Evolutionary conservation across 2,329 filamentous ascomycete genomes (phyloP), one percentile per base, ranked within the genome.

Genomic region (Tolypocladium endophyticum): DNA sequence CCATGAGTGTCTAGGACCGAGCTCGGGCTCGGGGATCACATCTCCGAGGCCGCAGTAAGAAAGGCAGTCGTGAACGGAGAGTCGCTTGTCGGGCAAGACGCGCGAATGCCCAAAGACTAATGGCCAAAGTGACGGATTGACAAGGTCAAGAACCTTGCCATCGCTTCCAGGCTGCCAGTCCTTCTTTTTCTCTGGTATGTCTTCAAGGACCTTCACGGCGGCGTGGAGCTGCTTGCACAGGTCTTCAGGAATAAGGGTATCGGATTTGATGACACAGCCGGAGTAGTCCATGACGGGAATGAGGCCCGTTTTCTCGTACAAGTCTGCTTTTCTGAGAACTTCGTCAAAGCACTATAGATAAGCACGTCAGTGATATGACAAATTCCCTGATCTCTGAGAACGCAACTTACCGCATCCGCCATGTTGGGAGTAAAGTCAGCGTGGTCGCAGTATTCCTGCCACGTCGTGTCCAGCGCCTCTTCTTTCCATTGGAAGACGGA

Each of bases 71-170:
- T 68, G 58, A 1, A 83, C 64, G 3, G 76, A 73, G 47, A 75
- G 68, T 1, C 64, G 62, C 47, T 62, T 65, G 43, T 71, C 58
- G 1, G 64, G 55, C 1, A 73, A 45, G 18, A 73, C 64, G 3
- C 74, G 73, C 2, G 76, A 77, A 16, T 70, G 69, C 0, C 81
- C 82, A 63, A 82, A 85, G 1, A 83, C 67, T 0, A 88, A 69
- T 0, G 86, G 84, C 63, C 79, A 88, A 8, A 88, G 73, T 0
- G 84, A 88, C 1, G 86, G 85, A 63, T 88, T 79, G 7, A 88
- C 77, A 1, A 88, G 72, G 66, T 89, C 81, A 0, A 86, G 77
- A 1, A 89, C 84, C 61, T 77, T 79, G 0, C 73, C 69, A 38
- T 83, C 72, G 0, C 81, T 84, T 2, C 78, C 74, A 0, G 85